Base-by-base conservation (phyloP, 257 asterid species). In the Solanum chilense region DNA sequence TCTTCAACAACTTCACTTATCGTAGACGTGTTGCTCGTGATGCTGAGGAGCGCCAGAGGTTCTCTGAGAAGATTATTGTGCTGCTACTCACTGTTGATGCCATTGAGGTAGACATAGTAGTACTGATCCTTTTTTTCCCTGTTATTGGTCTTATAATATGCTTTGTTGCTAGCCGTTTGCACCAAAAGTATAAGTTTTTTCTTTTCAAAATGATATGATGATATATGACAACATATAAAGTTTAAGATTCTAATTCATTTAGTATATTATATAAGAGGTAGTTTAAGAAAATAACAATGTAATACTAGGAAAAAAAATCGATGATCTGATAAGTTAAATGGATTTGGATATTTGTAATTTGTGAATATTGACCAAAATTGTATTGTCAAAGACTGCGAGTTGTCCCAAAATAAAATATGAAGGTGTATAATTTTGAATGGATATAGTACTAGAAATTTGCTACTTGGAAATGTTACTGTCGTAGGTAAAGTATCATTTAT, bases 11-110 rank as follows among this genome's bases (percentile, higher is more conserved):
- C 94, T 97, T 96, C 95, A 86, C 99, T 20, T 97, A 94, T 91
- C 94, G 98, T 25, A 94, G 96, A 68, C 95, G 89, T 42, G 88
- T 97, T 33, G 31, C 89, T 68, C 92, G 92, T 23, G 98, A 97
- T 82, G 95, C 98, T 0, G 99, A 88, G 90, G 99, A 97, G 90
- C 95, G 92, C 11, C 99, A 97, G 93, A 94, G 91, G 90, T 97
- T 95, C 91, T 91, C 98, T 14, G 99, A 97, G 85, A 96, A 93
- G 95, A 93, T 97, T 88, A 96, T 96, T 70, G 98, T 97, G 52
- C 86, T 97, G 84, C 98, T 97, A 71, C 99, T 96, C 88, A 97
- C 99, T 12, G 96, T 97, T 82, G 98, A 96, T 85, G 97, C 99
- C 89, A 93, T 97, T 87, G 97, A 96, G 99, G 99, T 95, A 93